phyloP scores from a whole-genome alignment of 345 rosid genomes.

The Boechera divaricarpa region DNA sequence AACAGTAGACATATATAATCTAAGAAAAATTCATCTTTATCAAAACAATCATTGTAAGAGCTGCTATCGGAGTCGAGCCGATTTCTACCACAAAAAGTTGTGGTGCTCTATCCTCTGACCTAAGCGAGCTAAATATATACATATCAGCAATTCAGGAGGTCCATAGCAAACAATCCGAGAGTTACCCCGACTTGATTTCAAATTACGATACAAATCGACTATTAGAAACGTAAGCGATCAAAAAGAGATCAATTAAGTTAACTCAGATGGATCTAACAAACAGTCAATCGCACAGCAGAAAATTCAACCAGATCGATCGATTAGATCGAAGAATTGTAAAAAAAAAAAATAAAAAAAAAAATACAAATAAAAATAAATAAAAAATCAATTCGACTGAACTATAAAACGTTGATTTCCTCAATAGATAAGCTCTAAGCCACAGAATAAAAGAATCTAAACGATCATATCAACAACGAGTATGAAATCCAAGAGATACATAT shows the following conservation, averaged over 20 bases:
- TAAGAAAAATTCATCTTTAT: not conserved
- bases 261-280: not conserved
- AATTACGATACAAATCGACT: not conserved
- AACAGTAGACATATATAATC: not conserved
- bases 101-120: conserved; percentile 35
- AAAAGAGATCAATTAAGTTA: not conserved
- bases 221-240: not conserved
- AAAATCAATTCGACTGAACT: not conserved
- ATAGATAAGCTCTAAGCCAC: not conserved
- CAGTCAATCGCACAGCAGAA: not conserved
- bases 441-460: not conserved
- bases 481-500: not conserved
- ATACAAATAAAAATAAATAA: not conserved
- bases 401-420: not conserved
- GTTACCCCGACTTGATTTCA: not conserved
- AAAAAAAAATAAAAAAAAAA: no score
- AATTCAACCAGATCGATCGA: not conserved
- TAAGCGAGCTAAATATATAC: not conserved
- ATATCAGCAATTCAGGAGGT: not conserved
- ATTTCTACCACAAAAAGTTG: conserved; percentile 39
- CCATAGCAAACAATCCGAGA: not conserved
- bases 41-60: not conserved
- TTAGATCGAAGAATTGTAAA: not conserved
- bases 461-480: not conserved
- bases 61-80: conserved; percentile 41